Base-by-base conservation (phyloP, 1,139 yeast genomes). In the Saccharomyces hybrid region DNA sequence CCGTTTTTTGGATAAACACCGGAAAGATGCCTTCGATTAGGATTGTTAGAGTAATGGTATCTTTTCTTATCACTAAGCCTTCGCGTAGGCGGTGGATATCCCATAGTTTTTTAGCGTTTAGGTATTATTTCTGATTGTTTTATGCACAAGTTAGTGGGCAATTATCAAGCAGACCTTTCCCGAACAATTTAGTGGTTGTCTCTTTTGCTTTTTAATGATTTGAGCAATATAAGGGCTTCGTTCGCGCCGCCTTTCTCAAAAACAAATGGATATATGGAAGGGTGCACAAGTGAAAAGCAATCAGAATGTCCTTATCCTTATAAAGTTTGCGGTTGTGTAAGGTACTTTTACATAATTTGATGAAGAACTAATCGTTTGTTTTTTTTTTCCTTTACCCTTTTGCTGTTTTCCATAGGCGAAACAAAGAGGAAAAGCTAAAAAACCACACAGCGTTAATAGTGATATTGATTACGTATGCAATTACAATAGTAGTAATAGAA, bases 61-160 rank as follows among this genome's bases (percentile, higher is more conserved):
- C 69, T 58, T 59, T 65, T 66, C 58, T 66, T 65, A 42, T 65
- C 69, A 42, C 64, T 58, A 50, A 63, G 50, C 38, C 68, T 57
- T 44, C 66, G 64, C 28, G 69, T 58, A 38, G 63, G 59, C n/a
- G 66, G 63, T 16, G 63, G 63, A 52, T 60, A 59, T 16, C 56
- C 63, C 63, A 60, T 60, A 47, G 44, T 53, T 3, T 21, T 21
- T 11, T 38, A 16, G 16, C 46, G 14, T 24, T 29, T 42, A 3
- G 21, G 32, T 12, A 46, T 34, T 14, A 19, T 14, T 16, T 38
- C 24, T 9, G 24, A 12, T 38, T 38, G 12, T 38, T 16, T 12
- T 38, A 38, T 38, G 24, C 44, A 38, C 44, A 38, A 19, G 44
- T 38, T 16, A 38, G 24, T 38, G 5, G 24, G 44, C 24, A 16